Percentiles rank a stretch among this genome's conserved stretches.
These are phyloP conservation scores for Phytophthora pini DNA, from an alignment of 352 stramenopile species.

Conservation along the genomic window DNA sequence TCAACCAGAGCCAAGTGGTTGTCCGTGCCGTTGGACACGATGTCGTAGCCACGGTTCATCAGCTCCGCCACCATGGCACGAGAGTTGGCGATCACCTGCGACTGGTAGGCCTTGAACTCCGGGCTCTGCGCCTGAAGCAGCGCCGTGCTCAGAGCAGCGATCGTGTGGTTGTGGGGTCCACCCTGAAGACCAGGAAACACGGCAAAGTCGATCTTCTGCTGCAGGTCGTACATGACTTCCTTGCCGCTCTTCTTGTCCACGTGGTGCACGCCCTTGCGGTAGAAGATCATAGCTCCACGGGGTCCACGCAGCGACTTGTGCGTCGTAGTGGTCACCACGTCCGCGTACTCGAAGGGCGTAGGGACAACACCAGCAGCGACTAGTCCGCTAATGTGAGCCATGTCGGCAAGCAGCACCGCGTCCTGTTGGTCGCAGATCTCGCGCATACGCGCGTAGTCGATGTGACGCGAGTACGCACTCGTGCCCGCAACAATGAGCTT, in stretches of 20 bases:
- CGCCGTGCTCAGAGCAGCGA: constrained; percentile 97
- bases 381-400: constrained; percentile 99
- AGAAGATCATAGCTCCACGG: constrained; percentile 99
- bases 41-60: constrained; percentile 91
- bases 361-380: constrained; percentile 96
- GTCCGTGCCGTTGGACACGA: constrained; percentile 98
- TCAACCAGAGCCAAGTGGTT: constrained; percentile 99
- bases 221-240: constrained; percentile 93
- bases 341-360: constrained; percentile 97
- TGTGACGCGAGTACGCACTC: constrained; percentile 98
- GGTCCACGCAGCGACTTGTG: constrained; percentile 99
- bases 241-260: constrained; percentile 96
- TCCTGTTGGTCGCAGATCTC: constrained; percentile 95
- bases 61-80: constrained; percentile 91
- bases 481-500: constrained; percentile 99
- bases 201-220: constrained; percentile 99
- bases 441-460: constrained; percentile 99
- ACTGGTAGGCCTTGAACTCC: constrained; percentile 98
- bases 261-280: constrained; percentile 94
- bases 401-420: constrained; percentile 98
- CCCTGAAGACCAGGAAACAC: constrained; percentile 99
- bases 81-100: constrained; percentile 94
- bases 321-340: constrained; percentile 99
- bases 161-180: constrained; percentile 99
- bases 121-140: constrained; percentile 95